Evolutionary conservation across 441 rosid genomes (phyloP).

Genomic region (Pelargonium cotyledonis): DNA sequence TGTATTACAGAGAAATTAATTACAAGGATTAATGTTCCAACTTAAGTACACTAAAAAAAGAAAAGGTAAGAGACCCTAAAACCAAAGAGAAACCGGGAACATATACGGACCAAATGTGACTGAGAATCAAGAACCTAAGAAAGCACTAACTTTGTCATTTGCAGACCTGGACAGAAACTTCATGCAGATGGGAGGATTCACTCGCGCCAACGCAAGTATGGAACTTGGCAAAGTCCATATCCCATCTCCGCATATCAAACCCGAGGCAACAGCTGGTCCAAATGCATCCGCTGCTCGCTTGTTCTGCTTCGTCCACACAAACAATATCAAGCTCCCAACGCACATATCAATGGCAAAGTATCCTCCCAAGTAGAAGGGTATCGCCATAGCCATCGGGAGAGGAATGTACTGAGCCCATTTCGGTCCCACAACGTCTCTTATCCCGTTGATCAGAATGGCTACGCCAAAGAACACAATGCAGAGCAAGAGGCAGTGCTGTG

Average conservation of each 20-base stretch:
- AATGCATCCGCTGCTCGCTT: constrained; percentile 40
- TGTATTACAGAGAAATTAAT: no score
- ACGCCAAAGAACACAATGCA: constrained; percentile 71
- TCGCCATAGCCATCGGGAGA: constrained; percentile 95
- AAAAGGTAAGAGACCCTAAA: no score
- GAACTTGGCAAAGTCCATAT: constrained; percentile 86
- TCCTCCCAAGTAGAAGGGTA: constrained; percentile 85
- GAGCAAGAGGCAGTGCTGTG: constrained; percentile 65
- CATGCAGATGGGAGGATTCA: constrained; percentile 84
- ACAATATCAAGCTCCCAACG: constrained; percentile 68
- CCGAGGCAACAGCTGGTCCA: constrained; percentile 70
- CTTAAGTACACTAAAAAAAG: no score
- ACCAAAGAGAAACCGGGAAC: no score
- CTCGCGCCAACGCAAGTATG: constrained; percentile 55
- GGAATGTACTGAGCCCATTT: constrained; percentile 62
- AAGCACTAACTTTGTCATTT: constrained; percentile 33
- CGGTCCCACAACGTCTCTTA: constrained; percentile 43
- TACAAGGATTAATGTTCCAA: no score
- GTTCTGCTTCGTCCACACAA: constrained; percentile 57
- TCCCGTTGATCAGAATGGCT: constrained; percentile 49
- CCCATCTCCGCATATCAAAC: constrained; percentile 81
- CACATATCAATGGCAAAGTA: constrained; percentile 90
- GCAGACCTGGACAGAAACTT: constrained; percentile 34
- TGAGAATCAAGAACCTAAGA: constrained; percentile 25
- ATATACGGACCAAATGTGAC: no score